Evolutionary conservation across 2,329 filamentous ascomycete genomes (phyloP).

Genomic region (Graphium sp.): DNA sequence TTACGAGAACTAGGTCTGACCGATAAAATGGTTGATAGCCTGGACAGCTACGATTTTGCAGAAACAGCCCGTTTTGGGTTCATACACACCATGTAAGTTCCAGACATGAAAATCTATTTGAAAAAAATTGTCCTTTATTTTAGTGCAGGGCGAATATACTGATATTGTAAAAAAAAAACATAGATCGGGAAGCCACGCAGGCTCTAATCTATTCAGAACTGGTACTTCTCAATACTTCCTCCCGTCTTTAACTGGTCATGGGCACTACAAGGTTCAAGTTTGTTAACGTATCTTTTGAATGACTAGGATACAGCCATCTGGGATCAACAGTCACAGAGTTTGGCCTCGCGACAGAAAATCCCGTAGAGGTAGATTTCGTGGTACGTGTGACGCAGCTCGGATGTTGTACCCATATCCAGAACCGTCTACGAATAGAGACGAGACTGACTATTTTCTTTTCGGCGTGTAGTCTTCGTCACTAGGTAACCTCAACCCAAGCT

Average conservation of each 20-base stretch:
- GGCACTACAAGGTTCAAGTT: too few species aligned
- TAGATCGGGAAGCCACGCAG: too few species aligned
- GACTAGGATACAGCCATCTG: constrained; percentile 56
- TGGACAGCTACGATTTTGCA: constrained; percentile 69
- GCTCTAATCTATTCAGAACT: too few species aligned
- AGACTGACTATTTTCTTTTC: constrained; percentile 2
- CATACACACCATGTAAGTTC: constrained; percentile 65
- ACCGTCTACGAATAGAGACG: background rate
- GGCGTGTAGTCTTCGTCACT: constrained; percentile 54
- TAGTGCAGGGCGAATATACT: too few species aligned
- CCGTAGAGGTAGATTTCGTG: constrained; percentile 57
- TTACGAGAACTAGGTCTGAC: constrained; percentile 49
- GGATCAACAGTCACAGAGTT: constrained; percentile 48
- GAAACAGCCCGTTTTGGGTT: constrained; percentile 59
- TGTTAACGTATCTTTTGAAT: constrained; percentile 8
- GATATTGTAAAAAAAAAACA: too few species aligned
- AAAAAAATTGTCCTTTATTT: too few species aligned
- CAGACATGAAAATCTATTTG: too few species aligned
- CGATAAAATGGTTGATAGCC: constrained; percentile 45
- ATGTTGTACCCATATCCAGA: too few species aligned
- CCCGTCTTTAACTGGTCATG: too few species aligned
- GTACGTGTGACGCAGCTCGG: too few species aligned
- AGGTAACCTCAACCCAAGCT: constrained; percentile 53
- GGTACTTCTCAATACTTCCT: too few species aligned
- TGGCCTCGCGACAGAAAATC: constrained; percentile 34